Conservation (phyloP, 176 grass and related monocot species). For the Oryza meyeriana region DNA sequence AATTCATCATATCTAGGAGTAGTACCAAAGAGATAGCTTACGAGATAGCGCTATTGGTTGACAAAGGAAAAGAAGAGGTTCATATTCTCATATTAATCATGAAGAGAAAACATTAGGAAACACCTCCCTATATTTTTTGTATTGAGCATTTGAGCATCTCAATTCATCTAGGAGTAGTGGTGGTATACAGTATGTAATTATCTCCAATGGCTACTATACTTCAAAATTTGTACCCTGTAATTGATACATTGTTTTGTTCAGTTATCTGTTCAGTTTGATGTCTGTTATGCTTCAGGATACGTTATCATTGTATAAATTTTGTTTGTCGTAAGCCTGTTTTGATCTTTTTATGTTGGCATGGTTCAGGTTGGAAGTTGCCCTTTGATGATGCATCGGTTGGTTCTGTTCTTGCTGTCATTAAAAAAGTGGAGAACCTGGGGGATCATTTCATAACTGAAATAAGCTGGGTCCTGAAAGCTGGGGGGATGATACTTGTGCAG, state of each 20-base stretch:
- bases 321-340: background rate
- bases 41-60: no score
- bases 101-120: background rate
- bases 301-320: background rate
- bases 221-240: background rate
- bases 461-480: conserved; percentile 63
- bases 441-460: conserved; percentile 67
- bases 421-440: conserved; percentile 48
- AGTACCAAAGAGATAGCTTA: no score
- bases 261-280: background rate
- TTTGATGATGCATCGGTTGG: conserved; percentile 59
- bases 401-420: conserved; percentile 48
- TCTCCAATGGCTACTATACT: background rate
- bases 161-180: background rate
- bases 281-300: background rate
- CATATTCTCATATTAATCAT: background rate
- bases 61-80: background rate
- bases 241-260: background rate
- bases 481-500: conserved; percentile 57
- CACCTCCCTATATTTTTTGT: background rate
- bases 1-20: background rate
- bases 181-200: background rate
- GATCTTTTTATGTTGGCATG: background rate
- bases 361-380: conserved; percentile 59
- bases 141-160: background rate